Percentiles rank a stretch among this genome's conserved stretches.
These are phyloP conservation scores for Infundibulicybe gibba DNA, from an alignment of 768 basidiomycete species.

Conservation along the genomic window DNA sequence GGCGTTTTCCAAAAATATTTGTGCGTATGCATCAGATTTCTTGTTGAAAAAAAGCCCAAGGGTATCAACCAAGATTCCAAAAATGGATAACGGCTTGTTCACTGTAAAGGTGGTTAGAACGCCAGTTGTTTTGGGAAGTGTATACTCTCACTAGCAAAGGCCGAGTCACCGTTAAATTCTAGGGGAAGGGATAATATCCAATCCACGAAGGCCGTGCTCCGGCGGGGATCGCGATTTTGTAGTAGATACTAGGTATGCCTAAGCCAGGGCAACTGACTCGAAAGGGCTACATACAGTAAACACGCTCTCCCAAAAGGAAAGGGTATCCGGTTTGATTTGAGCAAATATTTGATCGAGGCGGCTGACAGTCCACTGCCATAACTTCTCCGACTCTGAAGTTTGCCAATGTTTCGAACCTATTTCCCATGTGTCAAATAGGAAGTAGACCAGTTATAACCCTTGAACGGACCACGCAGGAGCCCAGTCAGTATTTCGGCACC, in stretches of 20 bases:
- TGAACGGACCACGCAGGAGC: slow-evolving; percentile 59
- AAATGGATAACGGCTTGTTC: slow-evolving; percentile 67
- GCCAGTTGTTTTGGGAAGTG: too few relatives aligned
- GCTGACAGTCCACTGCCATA: slow-evolving; percentile 73
- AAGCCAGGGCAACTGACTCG: not conserved
- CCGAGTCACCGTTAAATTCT: slow-evolving; percentile 83
- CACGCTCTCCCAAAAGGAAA: slow-evolving; percentile 69
- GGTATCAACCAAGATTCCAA: slow-evolving; percentile 63
- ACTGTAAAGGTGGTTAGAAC: slow-evolving; percentile 36
- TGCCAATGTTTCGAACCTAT: slow-evolving; percentile 87
- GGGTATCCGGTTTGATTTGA: slow-evolving; percentile 84
- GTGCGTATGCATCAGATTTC: slow-evolving; percentile 63
- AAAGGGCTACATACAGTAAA: slow-evolving; percentile 42
- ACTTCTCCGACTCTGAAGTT: slow-evolving; percentile 37
- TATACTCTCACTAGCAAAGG: slow-evolving; percentile 67
- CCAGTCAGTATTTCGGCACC: slow-evolving; percentile 66
- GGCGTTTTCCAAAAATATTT: slow-evolving; percentile 70
- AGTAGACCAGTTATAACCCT: not conserved
- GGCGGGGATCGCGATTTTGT: slow-evolving; percentile 74
- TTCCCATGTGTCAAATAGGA: not conserved
- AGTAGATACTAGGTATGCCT: slow-evolving; percentile 41
- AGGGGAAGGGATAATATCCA: slow-evolving; percentile 76
- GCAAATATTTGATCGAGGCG: slow-evolving; percentile 61
- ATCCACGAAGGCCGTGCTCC: slow-evolving; percentile 66
- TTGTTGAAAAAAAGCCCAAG: slow-evolving; percentile 65